A percentile compares a stretch with the other conserved stretches of the same genome.
Conservation (phyloP, 805 yeast species). For the Saccharomycopsis capsularis region DNA sequence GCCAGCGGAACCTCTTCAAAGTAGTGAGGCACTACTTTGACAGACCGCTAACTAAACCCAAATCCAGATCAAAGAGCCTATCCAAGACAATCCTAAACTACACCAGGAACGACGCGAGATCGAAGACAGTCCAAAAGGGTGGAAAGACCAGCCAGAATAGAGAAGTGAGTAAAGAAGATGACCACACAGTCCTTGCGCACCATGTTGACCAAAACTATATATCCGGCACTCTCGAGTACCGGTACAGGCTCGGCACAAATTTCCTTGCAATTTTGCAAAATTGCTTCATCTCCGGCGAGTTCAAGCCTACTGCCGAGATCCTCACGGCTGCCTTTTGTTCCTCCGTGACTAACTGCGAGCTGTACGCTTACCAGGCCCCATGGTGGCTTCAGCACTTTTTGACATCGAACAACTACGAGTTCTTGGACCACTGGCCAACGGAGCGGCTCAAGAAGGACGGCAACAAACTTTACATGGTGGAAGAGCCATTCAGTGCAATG, state of each 20-base stretch:
- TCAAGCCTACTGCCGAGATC: background rate
- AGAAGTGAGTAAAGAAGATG: no score
- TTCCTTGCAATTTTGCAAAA: background rate
- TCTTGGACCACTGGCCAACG: slow-evolving; percentile 12
- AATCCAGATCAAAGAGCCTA: no score
- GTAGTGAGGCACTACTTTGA: background rate
- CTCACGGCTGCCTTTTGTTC: slow-evolving; percentile 4
- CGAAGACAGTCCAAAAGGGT: no score
- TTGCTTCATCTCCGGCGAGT: slow-evolving; percentile 6
- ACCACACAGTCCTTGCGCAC: no score
- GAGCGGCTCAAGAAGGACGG: background rate
- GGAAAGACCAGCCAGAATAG: no score
- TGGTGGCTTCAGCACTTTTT: slow-evolving; percentile 7
- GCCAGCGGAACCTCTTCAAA: background rate
- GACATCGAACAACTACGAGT: background rate
- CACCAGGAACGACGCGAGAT: no score
- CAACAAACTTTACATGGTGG: background rate
- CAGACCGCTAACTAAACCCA: background rate
- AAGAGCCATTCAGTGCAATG: slow-evolving; percentile 7
- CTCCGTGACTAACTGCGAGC: background rate
- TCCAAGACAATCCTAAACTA: no score
- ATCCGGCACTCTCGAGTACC: background rate
- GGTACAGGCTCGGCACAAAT: slow-evolving; percentile 5
- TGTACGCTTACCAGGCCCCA: background rate
- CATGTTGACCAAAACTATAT: no score